A percentile compares a stretch with the other conserved stretches of the same genome.
These are phyloP conservation scores for Turnera subulata DNA, from an alignment of 345 rosid species.

Conservation along the genomic window DNA sequence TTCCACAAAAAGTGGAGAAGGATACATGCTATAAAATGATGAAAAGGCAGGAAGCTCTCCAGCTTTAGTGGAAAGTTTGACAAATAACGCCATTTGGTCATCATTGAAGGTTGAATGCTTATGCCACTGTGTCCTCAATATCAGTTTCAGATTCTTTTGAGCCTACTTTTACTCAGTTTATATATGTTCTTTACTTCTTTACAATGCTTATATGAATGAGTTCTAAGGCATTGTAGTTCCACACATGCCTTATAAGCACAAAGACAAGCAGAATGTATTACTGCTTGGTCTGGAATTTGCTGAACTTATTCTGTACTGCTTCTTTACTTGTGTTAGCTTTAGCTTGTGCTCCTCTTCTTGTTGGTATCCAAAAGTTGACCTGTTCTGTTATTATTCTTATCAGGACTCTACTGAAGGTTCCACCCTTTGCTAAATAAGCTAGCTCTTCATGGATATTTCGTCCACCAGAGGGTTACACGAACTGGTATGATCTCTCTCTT, in stretches of 20 bases:
- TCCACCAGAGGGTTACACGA: constrained; percentile 35
- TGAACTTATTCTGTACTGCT: not conserved
- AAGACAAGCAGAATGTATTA: no score
- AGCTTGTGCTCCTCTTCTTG: not conserved
- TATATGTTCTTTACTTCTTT: not conserved
- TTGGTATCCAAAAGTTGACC: not conserved
- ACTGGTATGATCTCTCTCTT: constrained; percentile 25
- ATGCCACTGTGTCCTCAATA: not conserved
- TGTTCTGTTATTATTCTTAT: not conserved
- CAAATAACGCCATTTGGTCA: constrained; percentile 14
- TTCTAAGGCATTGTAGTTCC: not conserved
- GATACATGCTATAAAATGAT: constrained; percentile 10
- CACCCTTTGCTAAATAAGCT: constrained; percentile 8
- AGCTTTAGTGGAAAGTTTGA: constrained; percentile 25
- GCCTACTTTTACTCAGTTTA: not conserved
- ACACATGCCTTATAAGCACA: no score
- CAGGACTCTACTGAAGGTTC: not conserved
- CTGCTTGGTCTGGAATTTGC: not conserved
- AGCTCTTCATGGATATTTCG: constrained; percentile 47
- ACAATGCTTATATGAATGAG: not conserved
- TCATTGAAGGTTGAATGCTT: constrained; percentile 11
- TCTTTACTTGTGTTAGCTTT: not conserved
- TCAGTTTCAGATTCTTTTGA: not conserved
- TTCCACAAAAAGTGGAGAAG: constrained; percentile 23
- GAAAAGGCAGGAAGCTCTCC: constrained; percentile 11